Evolutionary conservation across 768 basidiomycete genomes (phyloP).

Genomic region (Auriscalpium orientale): DNA sequence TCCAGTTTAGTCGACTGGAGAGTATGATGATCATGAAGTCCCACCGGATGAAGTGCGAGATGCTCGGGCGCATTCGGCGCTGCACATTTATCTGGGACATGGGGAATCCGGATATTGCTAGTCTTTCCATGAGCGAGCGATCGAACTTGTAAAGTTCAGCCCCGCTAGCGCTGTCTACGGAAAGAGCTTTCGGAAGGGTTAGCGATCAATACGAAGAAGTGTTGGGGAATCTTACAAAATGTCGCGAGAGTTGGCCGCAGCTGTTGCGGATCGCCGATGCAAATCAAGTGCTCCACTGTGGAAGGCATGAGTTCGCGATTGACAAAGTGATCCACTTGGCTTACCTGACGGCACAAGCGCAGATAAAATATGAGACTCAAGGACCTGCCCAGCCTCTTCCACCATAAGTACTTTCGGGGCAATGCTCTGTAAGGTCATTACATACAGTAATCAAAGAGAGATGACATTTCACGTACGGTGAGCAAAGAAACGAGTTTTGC

Average conservation of each 20-base stretch:
- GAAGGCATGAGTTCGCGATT: background rate
- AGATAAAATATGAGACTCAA: slow-evolving; percentile 69
- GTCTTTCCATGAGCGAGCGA: slow-evolving; percentile 64
- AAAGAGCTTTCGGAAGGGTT: slow-evolving; percentile 39
- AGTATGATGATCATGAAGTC: background rate
- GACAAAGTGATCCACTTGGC: background rate
- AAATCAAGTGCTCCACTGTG: slow-evolving; percentile 62
- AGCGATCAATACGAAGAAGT: background rate
- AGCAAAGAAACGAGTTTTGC: slow-evolving; percentile 57
- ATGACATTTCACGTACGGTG: slow-evolving; percentile 31
- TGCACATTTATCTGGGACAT: slow-evolving; percentile 72
- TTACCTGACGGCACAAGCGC: slow-evolving; percentile 43
- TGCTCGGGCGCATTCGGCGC: slow-evolving; percentile 65
- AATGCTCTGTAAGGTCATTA: slow-evolving; percentile 35
- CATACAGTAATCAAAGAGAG: background rate
- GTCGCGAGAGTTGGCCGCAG: slow-evolving; percentile 62
- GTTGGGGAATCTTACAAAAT: slow-evolving; percentile 35
- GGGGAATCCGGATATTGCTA: slow-evolving; percentile 44
- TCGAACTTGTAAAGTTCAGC: slow-evolving; percentile 55
- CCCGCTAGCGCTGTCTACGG: slow-evolving; percentile 59
- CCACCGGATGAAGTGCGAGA: slow-evolving; percentile 55
- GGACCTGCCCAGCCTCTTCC: slow-evolving; percentile 78
- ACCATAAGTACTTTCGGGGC: slow-evolving; percentile 58
- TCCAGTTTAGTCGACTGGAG: background rate
- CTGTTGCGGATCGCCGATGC: slow-evolving; percentile 77